Evolutionary conservation across 2,329 filamentous ascomycete species (phyloP), one percentile per base, ranked within the genome.

Genomic region (Geosmithia putterillii): DNA sequence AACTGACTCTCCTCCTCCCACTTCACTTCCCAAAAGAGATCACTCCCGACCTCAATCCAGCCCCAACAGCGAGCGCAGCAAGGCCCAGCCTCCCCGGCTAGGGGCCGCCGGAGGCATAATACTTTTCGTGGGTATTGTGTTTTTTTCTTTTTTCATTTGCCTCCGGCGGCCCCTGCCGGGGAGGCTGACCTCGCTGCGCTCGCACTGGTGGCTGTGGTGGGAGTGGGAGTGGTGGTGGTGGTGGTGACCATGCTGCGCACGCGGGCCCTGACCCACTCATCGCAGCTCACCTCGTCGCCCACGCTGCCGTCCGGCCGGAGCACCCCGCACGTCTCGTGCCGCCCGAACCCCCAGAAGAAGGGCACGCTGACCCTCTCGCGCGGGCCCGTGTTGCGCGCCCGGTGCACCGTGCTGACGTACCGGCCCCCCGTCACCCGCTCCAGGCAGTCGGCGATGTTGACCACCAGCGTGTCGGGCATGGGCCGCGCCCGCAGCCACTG

Each of bases 381-480:
- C 0, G 52, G 57, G 7, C 58, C 60, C 20, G 54, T 48, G 41
- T 71, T 73, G 28, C 66, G 59, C 2, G 66, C 69, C 2, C 67
- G 54, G 47, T 72, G 70, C n/a, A 73, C 61, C 0, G 67, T 71
- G 38, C 63, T 69, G 43, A 68, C 60, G 44, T 70, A 73, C 39
- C 55, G 45, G 17, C 66, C 70, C 44, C 74, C 74, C 1, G 69
- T 71, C 56, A 67, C 69, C 15, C 69, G 60, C 61, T 70, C 69
- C 47, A 74, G 52, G 43, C 65, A 70, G 49, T 74, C 68, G 6
- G 62, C 71, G 17, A 73, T 65, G 42, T 74, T 74, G n/a, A 74
- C 66, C 15, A 74, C 67, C 39, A 72, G 61, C 0, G 68, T 60
- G 1, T 59, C 64, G 1, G 59, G 57, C 1, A 68, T 51, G 2